phyloP scores from a whole-genome alignment of 352 stramenopile species.

The Globisporangium spiculum region DNA sequence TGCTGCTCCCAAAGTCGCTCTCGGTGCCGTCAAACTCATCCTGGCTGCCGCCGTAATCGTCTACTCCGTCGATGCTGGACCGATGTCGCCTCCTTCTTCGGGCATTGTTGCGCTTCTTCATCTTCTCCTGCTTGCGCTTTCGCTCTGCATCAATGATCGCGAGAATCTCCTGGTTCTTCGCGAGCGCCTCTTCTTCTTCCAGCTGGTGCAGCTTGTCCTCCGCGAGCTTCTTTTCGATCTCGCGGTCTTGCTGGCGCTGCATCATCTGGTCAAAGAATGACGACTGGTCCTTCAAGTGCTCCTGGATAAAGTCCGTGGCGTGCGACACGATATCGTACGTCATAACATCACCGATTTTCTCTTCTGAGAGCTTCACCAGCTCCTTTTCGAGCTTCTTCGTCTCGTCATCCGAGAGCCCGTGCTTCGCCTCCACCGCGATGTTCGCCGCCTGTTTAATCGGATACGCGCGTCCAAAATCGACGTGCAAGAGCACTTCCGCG shows the following conservation, averaged over 20 bases:
- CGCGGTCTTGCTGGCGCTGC: slow-evolving; percentile 65
- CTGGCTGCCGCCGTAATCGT: slow-evolving; percentile 23
- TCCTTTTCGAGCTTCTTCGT: slow-evolving; percentile 48
- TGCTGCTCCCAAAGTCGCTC: slow-evolving; percentile 31
- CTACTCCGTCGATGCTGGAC: slow-evolving; percentile 57
- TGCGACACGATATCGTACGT: slow-evolving; percentile 84
- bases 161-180: slow-evolving; percentile 73
- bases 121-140: slow-evolving; percentile 55
- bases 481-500: slow-evolving; percentile 69
- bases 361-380: slow-evolving; percentile 52
- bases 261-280: slow-evolving; percentile 90
- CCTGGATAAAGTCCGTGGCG: slow-evolving; percentile 78
- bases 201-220: slow-evolving; percentile 50
- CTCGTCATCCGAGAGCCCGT: slow-evolving; percentile 71
- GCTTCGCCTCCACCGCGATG: slow-evolving; percentile 63
- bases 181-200: slow-evolving; percentile 58
- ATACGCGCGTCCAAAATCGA: slow-evolving; percentile 68
- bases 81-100: slow-evolving; percentile 40
- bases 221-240: slow-evolving; percentile 58
- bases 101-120: slow-evolving; percentile 50
- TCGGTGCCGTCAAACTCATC: slow-evolving; percentile 26
- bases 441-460: slow-evolving; percentile 62
- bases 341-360: slow-evolving; percentile 74
- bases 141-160: slow-evolving; percentile 77
- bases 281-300: slow-evolving; percentile 79